Evolutionary conservation across 805 yeast species (phyloP), one percentile per base, ranked within the genome.

Genomic region (Suhomyces vadensis): DNA sequence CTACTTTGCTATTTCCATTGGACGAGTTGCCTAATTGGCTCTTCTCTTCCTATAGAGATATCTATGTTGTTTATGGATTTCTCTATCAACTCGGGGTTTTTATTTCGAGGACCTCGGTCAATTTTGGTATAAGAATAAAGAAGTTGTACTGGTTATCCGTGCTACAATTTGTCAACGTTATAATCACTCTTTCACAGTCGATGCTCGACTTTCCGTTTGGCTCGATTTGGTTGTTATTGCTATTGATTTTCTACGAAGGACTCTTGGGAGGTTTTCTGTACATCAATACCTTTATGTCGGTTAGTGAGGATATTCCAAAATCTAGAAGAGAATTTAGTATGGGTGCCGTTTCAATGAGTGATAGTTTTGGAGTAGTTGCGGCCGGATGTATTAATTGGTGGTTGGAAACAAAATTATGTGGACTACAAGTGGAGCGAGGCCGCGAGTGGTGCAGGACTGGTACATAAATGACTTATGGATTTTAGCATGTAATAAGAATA

Each of bases 81-180:
- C 63, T 91, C 3, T 92, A 92, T 56, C 98, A 92, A 61, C 59
- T 89, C 3, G 99, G 99, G 6, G 99, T 92, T 0, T 90, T 92
- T 56, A 77, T 92, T 1, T 89, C 97, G 3, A 72, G 98, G 45
- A 87, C 97, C 0, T 87, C 96, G 1, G 83, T 87, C 0, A 71
- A 82, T 2, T 70, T 83, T 44, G 74, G 74, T 3, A 54, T 87
- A 20, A 69, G 95, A 37, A 62, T 91, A 29, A 71, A 64, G 41
- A 68, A 72, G 6, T 69, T 92, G 5, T 82, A 83, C 61, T 31
- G 79, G 14, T 78, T 90, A 6, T 77, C 96, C 0, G 23, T 75
- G 0, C 69, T 92, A 31, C 99, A 92, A 63, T 56, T 73, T 6
- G 9, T 79, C 23, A 92, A 91, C 60, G 69, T 91, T 20, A 39